Conservation (phyloP, 2,329 filamentous ascomycete genomes). For the Diaporthe citriasiana region DNA sequence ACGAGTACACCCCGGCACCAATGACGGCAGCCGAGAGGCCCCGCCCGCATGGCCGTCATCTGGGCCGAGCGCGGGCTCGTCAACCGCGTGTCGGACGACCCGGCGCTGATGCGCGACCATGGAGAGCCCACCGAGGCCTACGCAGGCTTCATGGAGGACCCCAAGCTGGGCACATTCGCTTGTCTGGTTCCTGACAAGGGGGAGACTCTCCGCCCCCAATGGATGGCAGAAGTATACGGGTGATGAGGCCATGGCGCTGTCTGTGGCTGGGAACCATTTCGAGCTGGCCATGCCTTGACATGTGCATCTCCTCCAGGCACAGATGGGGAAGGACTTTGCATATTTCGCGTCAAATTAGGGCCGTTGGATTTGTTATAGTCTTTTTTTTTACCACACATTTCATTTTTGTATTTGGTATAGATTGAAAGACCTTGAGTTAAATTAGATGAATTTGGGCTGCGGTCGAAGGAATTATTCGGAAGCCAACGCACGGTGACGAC, state of each 20-base stretch:
- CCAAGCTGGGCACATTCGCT: slow-evolving; percentile 34
- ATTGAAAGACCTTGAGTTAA: neutral
- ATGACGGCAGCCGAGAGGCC: slow-evolving; percentile 34
- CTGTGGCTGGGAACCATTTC: slow-evolving; percentile 37
- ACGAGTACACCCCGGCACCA: slow-evolving; percentile 35
- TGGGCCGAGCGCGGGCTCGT: slow-evolving; percentile 37
- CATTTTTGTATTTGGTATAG: neutral
- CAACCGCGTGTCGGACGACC: slow-evolving; percentile 38
- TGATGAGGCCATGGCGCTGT: slow-evolving; percentile 37
- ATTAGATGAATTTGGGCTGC: neutral
- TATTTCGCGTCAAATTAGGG: neutral
- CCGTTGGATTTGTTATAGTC: rapidly evolving
- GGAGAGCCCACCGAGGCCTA: slow-evolving; percentile 33
- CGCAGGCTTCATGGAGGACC: slow-evolving; percentile 41
- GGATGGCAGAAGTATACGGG: slow-evolving; percentile 39
- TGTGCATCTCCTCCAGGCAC: slow-evolving; percentile 20
- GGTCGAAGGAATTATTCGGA: neutral
- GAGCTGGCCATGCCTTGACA: slow-evolving; percentile 40
- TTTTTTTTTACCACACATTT: neutral
- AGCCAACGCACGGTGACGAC: too few species aligned
- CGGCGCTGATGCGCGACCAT: slow-evolving; percentile 36
- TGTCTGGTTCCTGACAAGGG: slow-evolving; percentile 40
- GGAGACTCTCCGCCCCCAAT: slow-evolving; percentile 38
- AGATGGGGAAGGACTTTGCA: slow-evolving; percentile 14
- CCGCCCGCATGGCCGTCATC: slow-evolving; percentile 30